phyloP scores from a whole-genome alignment of 768 basidiomycete genomes.

The Suillus tomentosus region DNA sequence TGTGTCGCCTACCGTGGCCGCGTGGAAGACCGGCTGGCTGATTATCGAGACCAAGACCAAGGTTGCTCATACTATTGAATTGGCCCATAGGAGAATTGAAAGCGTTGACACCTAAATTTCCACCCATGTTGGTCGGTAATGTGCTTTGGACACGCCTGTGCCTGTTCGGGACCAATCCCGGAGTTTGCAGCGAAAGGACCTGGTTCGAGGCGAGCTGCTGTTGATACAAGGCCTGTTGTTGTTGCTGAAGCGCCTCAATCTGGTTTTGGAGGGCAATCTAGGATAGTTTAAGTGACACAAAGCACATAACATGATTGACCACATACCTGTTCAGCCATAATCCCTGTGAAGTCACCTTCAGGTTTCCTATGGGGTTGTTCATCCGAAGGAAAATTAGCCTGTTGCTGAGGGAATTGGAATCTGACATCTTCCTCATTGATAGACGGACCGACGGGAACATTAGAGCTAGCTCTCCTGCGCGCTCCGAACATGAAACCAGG shows the following conservation, averaged over 20 bases:
- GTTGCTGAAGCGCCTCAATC: constrained; percentile 87
- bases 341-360: constrained; percentile 78
- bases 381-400: constrained; percentile 36
- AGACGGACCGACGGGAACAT: constrained; percentile 63
- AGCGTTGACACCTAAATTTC: constrained; percentile 42
- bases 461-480: constrained; percentile 50
- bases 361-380: constrained; percentile 54
- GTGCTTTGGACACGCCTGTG: constrained; percentile 91
- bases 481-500: constrained; percentile 92
- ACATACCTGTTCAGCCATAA: constrained; percentile 93
- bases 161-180: constrained; percentile 69
- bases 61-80: constrained; percentile 54
- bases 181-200: constrained; percentile 76
- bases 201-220: constrained; percentile 89
- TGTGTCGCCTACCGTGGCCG: constrained; percentile 87
- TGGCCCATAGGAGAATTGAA: constrained; percentile 57
- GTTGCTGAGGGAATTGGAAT: constrained; percentile 83
- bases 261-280: constrained; percentile 89
- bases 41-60: constrained; percentile 63
- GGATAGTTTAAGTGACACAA: constrained; percentile 14
- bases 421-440: constrained; percentile 80
- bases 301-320: constrained; percentile 5
- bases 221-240: constrained; percentile 88
- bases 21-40: constrained; percentile 70
- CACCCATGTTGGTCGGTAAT: constrained; percentile 58